Conservation (phyloP, 352 stramenopile genomes). For the Pythium brassicae region DNA sequence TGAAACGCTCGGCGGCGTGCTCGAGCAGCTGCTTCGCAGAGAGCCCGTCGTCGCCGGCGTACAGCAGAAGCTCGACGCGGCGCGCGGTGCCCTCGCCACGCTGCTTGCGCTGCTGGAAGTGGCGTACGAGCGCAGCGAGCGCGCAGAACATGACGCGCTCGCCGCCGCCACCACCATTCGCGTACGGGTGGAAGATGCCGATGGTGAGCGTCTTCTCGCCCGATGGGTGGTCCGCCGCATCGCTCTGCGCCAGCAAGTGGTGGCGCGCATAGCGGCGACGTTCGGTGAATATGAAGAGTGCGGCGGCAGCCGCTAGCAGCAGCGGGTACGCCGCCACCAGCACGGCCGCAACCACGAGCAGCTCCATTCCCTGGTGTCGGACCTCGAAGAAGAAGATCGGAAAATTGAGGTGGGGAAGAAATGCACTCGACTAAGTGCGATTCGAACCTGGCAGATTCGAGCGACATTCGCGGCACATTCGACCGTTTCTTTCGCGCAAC, state of each 20-base stretch:
- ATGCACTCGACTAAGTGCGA: not conserved
- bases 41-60: constrained; percentile 75
- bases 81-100: not conserved
- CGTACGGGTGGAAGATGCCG: constrained; percentile 95
- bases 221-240: constrained; percentile 3
- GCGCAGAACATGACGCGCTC: constrained; percentile 98
- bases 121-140: constrained; percentile 79
- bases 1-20: constrained; percentile 80
- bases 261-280: constrained; percentile 36
- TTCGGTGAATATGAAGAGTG: constrained; percentile 33
- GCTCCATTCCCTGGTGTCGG: constrained; percentile 4
- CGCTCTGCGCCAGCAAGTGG: constrained; percentile 18
- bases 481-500: not conserved
- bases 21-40: constrained; percentile 62
- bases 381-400: too few relatives aligned
- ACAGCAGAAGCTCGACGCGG: constrained; percentile 49
- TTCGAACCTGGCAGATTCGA: not conserved
- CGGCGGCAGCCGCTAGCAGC: constrained; percentile 13
- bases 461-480: not conserved
- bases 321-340: constrained; percentile 21
- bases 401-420: too few relatives aligned
- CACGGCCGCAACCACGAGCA: constrained; percentile 19
- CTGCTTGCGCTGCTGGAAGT: constrained; percentile 27
- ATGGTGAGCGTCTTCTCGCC: constrained; percentile 38
- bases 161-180: constrained; percentile 93